Evolutionary conservation across 129 eudicot species (phyloP).

Genomic region (Saposhnikovia divaricata): DNA sequence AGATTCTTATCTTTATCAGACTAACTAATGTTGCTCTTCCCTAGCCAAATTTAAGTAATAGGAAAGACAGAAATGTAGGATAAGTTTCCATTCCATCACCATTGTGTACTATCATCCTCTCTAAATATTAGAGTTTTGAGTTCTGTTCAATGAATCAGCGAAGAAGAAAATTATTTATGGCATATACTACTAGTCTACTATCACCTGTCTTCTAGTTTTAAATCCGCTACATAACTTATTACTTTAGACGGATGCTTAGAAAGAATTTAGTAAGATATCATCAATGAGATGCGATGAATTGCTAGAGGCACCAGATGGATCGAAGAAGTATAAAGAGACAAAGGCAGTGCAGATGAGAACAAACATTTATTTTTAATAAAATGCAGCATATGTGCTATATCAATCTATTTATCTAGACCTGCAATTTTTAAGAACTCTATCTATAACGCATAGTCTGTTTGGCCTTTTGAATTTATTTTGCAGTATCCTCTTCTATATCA

Average conservation of each 20-base stretch:
- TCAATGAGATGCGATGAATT: not conserved
- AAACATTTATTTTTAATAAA: not conserved
- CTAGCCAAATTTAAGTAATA: not conserved
- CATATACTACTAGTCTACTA: not conserved
- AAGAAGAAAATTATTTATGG: not conserved
- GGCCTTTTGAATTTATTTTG: not conserved
- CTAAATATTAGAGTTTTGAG: not conserved
- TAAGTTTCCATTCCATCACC: not conserved
- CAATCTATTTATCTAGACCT: not conserved
- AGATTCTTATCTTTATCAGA: not conserved
- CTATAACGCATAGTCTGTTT: not conserved
- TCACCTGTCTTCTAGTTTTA: not conserved
- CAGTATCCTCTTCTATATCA: constrained; percentile 78
- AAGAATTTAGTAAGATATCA: not conserved
- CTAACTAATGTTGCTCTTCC: not conserved
- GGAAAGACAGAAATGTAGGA: not conserved
- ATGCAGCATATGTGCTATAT: not conserved
- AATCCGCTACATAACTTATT: not conserved
- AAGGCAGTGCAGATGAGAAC: not conserved
- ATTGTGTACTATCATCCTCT: not conserved
- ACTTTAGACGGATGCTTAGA: not conserved
- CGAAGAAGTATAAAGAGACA: not conserved
- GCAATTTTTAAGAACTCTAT: not conserved
- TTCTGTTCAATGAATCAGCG: not conserved
- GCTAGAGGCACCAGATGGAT: not conserved